Evolutionary conservation across 495 filamentous ascomycete genomes (phyloP), one percentile per base, ranked within the genome.

Genomic region (Margaritispora aquatica): DNA sequence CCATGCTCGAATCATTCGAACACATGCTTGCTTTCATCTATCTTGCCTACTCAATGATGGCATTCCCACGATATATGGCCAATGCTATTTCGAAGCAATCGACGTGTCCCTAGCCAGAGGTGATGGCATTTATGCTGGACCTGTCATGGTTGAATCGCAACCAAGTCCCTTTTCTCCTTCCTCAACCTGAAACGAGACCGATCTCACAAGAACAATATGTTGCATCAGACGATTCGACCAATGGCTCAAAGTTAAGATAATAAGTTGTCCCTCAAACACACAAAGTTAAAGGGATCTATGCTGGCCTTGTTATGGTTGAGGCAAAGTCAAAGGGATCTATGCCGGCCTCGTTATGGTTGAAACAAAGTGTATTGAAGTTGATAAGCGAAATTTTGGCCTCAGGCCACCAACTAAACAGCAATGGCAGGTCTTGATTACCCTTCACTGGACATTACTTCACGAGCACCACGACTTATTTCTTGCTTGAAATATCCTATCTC

Each of bases 381-480:
- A 54, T 17, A 54, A 54, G n/a, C 38, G 19, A n/a, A 27, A 19
- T 34, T 21, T 41, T 54, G 2, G 86, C 88, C 81, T 86, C 89
- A 0, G 89, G 92, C 63, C 69, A 73, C n/a, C n/a, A 69, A 24
- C 70, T 90, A 72, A 76, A 41, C 73, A 82, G 26, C 83, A 90
- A 60, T 91, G 84, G 87, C 84, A 88, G 59, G 82, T 82, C 0
- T 64, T 91, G 17, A 86, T 88, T 55, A 82, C 82, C 2, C 68
- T 90, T 2, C 89, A 93, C 66, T 73, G 83, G 13, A 88, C 86
- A 0, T 69, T 92, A 1, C 70, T 92, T 1, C 80, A 89, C 59
- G 88, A 92, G 57, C 85, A 90, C 58, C 86, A 92, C 62, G 88
- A 91, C 59, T 92, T 92, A 63, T 86, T 93, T 27, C 68, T 92